Conservation (phyloP, 192 early-diverging fungal species). For the Gigaspora rosea region DNA sequence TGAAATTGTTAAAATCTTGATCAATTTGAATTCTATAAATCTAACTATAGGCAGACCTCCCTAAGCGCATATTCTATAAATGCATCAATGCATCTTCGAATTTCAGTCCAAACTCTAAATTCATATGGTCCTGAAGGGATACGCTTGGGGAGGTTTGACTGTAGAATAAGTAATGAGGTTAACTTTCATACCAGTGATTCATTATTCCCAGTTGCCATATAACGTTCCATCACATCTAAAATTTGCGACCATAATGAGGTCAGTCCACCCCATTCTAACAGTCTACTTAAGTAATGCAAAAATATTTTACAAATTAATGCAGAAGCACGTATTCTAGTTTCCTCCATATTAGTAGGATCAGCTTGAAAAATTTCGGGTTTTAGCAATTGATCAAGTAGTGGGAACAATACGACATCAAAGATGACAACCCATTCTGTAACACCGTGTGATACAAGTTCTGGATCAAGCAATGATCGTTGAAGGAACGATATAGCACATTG, state of each 20-base stretch:
- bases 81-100: too few species aligned
- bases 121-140: too few species aligned
- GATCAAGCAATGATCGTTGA: slow-evolving; percentile 73
- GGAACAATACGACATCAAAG: slow-evolving; percentile 89
- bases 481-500: slow-evolving; percentile 79
- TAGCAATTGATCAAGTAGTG: slow-evolving; percentile 81
- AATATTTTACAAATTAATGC: slow-evolving; percentile 76
- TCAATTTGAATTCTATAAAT: too few species aligned
- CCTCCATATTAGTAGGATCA: slow-evolving; percentile 70
- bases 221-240: slow-evolving; percentile 65
- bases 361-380: slow-evolving; percentile 68
- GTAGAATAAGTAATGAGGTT: too few species aligned
- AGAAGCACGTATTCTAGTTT: slow-evolving; percentile 71
- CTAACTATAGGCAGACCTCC: too few species aligned
- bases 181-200: slow-evolving; percentile 54
- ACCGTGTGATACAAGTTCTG: slow-evolving; percentile 53
- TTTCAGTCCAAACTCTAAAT: too few species aligned
- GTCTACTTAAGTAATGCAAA: slow-evolving; percentile 64
- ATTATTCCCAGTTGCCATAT: slow-evolving; percentile 59
- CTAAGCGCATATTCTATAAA: too few species aligned
- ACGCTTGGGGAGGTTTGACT: too few species aligned
- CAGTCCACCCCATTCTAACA: slow-evolving; percentile 60
- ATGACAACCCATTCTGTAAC: slow-evolving; percentile 58
- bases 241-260: slow-evolving; percentile 63
- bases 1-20: neutral